Evolutionary conservation across 2,329 filamentous ascomycete species (phyloP).

Genomic region (Periconia macrospinosa): DNA sequence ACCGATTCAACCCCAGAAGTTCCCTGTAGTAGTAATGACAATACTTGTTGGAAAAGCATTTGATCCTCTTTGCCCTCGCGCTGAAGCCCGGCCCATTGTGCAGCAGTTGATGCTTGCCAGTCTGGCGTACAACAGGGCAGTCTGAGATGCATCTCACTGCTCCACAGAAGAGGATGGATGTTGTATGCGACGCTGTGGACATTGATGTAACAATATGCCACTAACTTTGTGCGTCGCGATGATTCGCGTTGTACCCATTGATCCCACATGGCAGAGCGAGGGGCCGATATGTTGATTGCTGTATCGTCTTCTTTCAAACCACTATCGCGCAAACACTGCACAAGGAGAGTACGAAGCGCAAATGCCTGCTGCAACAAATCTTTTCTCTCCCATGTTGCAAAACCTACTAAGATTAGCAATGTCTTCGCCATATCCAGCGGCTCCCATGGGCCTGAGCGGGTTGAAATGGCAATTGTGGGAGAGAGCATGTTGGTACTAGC

Average conservation of each 20-base stretch:
- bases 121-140: conserved; percentile 28
- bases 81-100: conserved; percentile 28
- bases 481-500: conserved; percentile 15
- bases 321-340: conserved; percentile 31
- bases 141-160: conserved; percentile 29
- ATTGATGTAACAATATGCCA: conserved; percentile 36
- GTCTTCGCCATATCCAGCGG: conserved; percentile 33
- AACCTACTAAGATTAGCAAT: conserved; percentile 32
- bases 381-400: conserved; percentile 35
- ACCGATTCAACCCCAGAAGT: conserved; percentile 18
- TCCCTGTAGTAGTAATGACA: conserved; percentile 27
- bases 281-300: conserved; percentile 11
- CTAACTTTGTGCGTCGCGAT: conserved; percentile 32
- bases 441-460: conserved; percentile 25
- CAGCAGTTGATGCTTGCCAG: conserved; percentile 29
- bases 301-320: conserved; percentile 24
- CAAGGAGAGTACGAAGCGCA: conserved; percentile 27
- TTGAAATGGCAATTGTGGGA: conserved; percentile 8
- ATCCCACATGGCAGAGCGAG: conserved; percentile 29
- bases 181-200: conserved; percentile 38
- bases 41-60: conserved; percentile 31
- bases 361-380: conserved; percentile 35
- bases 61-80: conserved; percentile 26
- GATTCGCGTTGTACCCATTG: conserved; percentile 33
- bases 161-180: conserved; percentile 31